Evolutionary conservation across 805 yeast species (phyloP), one percentile per base, ranked within the genome.

Genomic region (Saturnispora besseyi): DNA sequence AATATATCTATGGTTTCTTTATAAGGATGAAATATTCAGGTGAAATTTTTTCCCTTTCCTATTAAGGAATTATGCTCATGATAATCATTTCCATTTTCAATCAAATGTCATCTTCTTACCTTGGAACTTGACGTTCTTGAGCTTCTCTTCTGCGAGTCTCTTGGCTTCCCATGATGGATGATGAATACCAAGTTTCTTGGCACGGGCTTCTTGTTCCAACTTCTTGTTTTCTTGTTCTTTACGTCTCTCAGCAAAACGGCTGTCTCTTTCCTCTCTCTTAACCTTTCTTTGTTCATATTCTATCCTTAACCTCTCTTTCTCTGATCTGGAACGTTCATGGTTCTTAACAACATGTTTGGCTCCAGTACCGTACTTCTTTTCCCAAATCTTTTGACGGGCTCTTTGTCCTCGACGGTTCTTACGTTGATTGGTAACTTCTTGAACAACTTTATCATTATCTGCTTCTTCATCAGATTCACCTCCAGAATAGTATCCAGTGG

Each of bases 111-210:
- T 76, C 72, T 90, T 91, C 69, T 88, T 90, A 62, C 99, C 99
- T 46, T 72, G 65, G 62, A 89, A 89, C 62, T 82, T 79, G 45
- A 75, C 81, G 51, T 78, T 77, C 67, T 79, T 77, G 55, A 72
- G 63, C 46, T 79, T 77, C 57, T 84, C 85, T 60, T 86, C 84
- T 28, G 81, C 86, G 55, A 76, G 67, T 69, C 77, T 80, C 70
- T 86, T 87, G 22, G 99, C 99, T 58, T 79, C 82, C 99, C 99
- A 93, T 2, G 99, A 93, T n/a, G 99, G 99, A 77, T 93, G 99
- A 37, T 48, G 33, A 24, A 36, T 21, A 33, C 50, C 50, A 55
- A 85, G 55, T 13, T 46, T 34, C 12, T 41, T 36, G 30, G 31
- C 49, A 40, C 36, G 48, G 28, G 56, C 57, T 28, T 44, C 36